phyloP scores from a whole-genome alignment of 331 rosid genomes.

The Acacia pycnantha region DNA sequence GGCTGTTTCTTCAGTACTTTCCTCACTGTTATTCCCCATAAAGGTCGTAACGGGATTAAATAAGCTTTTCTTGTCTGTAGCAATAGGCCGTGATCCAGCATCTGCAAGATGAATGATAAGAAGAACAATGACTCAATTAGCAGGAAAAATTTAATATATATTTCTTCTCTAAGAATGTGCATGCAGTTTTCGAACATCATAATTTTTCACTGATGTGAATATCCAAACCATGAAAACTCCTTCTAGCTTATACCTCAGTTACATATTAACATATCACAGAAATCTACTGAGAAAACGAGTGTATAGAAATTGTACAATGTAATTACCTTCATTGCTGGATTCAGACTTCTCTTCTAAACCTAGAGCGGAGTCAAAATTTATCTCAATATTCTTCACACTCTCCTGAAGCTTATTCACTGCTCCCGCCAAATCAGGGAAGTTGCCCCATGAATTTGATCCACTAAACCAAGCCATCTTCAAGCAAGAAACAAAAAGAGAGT shows the following conservation, averaged over 20 bases:
- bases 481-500: constrained; percentile 30
- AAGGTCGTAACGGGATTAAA: constrained; percentile 81
- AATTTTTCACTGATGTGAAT: not conserved
- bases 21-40: constrained; percentile 70
- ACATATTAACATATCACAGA: constrained; percentile 10
- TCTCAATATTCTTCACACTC: constrained; percentile 97
- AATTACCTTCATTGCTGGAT: constrained; percentile 80
- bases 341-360: constrained; percentile 83
- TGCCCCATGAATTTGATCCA: constrained; percentile 78
- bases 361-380: constrained; percentile 91
- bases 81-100: constrained; percentile 71
- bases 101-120: constrained; percentile 42
- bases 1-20: constrained; percentile 44
- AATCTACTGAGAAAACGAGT: constrained; percentile 18
- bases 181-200: constrained; percentile 3
- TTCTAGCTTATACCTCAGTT: constrained; percentile 19
- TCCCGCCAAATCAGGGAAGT: constrained; percentile 95
- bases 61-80: constrained; percentile 57
- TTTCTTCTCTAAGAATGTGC: constrained; percentile 6
- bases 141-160: constrained; percentile 1
- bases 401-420: constrained; percentile 98
- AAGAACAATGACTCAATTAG: constrained; percentile 29
- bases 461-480: constrained; percentile 92
- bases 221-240: not conserved
- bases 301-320: constrained; percentile 17